Percentiles rank a stretch among this genome's conserved stretches.
Evolutionary conservation across 345 rosid species (phyloP).

Genomic region (Gynandropsis gynandra): DNA sequence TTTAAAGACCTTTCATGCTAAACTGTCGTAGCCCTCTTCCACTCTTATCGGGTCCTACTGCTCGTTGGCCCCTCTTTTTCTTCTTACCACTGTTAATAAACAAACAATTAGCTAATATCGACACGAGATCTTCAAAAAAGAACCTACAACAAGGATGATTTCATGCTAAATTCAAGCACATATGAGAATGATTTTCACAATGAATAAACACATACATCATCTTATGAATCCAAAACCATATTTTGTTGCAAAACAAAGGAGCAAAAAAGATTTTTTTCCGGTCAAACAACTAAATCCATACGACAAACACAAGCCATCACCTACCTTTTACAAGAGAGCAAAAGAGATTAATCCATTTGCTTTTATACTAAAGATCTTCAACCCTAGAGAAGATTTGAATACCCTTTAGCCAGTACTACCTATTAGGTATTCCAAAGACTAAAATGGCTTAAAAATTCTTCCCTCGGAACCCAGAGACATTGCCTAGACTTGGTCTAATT

Average conservation of each 20-base stretch:
- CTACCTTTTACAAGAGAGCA: too few species aligned
- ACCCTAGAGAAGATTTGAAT: too few species aligned
- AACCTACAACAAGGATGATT: neutral
- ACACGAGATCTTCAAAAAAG: conserved; percentile 1
- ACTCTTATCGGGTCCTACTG: conserved; percentile 79
- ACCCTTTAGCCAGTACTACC: too few species aligned
- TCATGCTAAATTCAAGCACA: neutral
- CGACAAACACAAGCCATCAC: too few species aligned
- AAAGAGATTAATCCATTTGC: too few species aligned
- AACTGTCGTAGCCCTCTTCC: conserved; percentile 99
- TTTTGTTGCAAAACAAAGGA: conserved; percentile 1
- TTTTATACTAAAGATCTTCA: too few species aligned
- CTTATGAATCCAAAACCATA: neutral
- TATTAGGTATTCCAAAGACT: too few species aligned
- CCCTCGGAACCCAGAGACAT: too few species aligned
- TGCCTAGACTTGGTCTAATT: too few species aligned
- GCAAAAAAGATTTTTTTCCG: too few species aligned
- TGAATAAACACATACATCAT: neutral
- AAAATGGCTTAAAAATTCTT: too few species aligned
- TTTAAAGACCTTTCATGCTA: conserved; percentile 89
- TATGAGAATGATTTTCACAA: conserved; percentile 8
- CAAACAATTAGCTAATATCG: conserved; percentile 13
- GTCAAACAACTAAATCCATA: too few species aligned
- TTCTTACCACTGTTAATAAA: conserved; percentile 49
- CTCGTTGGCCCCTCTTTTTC: conserved; percentile 92